Percentiles rank a stretch among this genome's conserved stretches.
Evolutionary conservation across 2,329 filamentous ascomycete species (phyloP).

Genomic region (Penicillium sp.): DNA sequence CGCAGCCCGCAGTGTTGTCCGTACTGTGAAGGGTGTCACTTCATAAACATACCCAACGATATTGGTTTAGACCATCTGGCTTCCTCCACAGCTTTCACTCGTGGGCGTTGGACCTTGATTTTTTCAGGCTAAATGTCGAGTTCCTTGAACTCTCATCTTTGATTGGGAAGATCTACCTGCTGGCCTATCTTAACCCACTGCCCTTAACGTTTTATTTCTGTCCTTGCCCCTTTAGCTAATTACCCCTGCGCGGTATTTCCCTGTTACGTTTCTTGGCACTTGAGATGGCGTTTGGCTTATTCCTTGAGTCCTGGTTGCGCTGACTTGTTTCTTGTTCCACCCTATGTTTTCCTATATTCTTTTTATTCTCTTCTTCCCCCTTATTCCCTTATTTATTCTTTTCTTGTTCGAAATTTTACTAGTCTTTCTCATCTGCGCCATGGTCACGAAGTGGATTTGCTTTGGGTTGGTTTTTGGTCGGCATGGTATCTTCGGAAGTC

Average conservation of each 20-base stretch:
- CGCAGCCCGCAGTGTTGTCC: constrained; percentile 16
- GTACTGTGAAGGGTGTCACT: constrained; percentile 16
- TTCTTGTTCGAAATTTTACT: background rate
- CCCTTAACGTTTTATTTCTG: background rate
- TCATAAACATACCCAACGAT: constrained; percentile 2
- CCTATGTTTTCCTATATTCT: background rate
- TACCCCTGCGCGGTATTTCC: background rate
- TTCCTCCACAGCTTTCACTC: background rate
- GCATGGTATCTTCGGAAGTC: background rate
- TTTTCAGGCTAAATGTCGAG: background rate
- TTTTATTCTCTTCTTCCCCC: background rate
- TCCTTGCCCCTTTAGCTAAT: background rate
- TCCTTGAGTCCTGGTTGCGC: background rate
- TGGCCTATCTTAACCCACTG: background rate
- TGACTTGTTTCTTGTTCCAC: background rate
- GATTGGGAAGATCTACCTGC: background rate
- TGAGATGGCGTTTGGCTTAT: background rate
- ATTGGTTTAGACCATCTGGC: background rate
- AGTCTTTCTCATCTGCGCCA: background rate
- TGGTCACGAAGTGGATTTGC: background rate
- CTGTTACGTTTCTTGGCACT: background rate
- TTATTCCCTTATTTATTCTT: background rate
- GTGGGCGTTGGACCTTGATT: background rate
- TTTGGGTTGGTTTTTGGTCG: background rate
- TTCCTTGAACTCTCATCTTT: background rate